Percentiles rank a stretch among this genome's conserved stretches.
Conservation (phyloP, 1,284 basidiomycete genomes). For the Fomitopsis betulina region DNA sequence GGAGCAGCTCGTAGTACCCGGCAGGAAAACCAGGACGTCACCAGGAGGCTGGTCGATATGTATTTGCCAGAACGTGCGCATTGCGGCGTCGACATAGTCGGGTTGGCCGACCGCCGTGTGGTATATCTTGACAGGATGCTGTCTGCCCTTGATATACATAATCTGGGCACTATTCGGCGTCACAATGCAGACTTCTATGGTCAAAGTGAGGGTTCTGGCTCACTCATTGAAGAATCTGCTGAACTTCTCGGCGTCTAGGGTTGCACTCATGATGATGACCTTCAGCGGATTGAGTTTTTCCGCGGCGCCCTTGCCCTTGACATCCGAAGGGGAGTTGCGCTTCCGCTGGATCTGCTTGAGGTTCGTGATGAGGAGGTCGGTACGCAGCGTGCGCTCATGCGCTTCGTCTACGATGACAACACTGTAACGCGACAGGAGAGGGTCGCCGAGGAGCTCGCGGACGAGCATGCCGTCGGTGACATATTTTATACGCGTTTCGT, state of each 20-base stretch:
- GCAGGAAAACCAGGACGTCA: conserved; percentile 92
- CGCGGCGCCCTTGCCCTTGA: conserved; percentile 33
- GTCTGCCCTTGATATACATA: conserved; percentile 88
- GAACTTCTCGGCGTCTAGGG: conserved; percentile 93
- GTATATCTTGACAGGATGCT: conserved; percentile 85
- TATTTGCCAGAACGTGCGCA: conserved; percentile 89
- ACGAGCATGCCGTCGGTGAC: conserved; percentile 97
- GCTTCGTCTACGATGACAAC: conserved; percentile 95
- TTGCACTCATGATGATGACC: conserved; percentile 96
- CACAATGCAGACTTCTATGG: not conserved
- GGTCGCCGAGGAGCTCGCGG: conserved; percentile 80
- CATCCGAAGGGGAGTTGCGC: conserved; percentile 46
- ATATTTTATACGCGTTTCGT: conserved; percentile 85
- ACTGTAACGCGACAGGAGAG: conserved; percentile 80
- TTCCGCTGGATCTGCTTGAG: conserved; percentile 82
- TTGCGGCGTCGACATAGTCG: conserved; percentile 88
- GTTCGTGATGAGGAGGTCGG: conserved; percentile 91
- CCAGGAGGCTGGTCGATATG: conserved; percentile 79
- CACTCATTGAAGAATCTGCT: conserved; percentile 83
- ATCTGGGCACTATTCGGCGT: conserved; percentile 68
- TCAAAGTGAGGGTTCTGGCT: not conserved
- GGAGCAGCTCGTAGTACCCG: conserved; percentile 43
- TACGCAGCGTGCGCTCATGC: conserved; percentile 93
- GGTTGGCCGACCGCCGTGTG: conserved; percentile 69
- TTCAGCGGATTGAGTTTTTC: conserved; percentile 61